phyloP scores from a whole-genome alignment of 768 basidiomycete genomes.

The Tephrocybe rancida region DNA sequence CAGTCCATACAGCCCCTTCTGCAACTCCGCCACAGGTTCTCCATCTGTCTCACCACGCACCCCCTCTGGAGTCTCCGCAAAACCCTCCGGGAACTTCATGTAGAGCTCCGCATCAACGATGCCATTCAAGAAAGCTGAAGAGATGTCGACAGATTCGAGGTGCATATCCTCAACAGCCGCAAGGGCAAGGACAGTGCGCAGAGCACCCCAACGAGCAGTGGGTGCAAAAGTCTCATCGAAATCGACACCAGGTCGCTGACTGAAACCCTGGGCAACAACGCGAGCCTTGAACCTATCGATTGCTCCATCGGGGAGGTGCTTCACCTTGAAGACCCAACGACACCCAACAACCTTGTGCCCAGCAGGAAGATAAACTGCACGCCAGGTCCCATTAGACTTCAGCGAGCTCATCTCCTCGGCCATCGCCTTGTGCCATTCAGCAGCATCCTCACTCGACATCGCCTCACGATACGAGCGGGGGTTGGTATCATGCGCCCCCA shows the following conservation, averaged over 20 bases:
- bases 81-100: neutral
- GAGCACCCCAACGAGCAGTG: neutral
- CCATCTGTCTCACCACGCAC: neutral
- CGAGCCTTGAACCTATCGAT: constrained; percentile 40
- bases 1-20: neutral
- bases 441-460: constrained; percentile 16
- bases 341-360: constrained; percentile 34
- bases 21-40: neutral
- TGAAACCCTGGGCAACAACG: constrained; percentile 41
- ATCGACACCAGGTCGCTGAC: constrained; percentile 36
- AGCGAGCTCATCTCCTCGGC: constrained; percentile 28
- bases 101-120: neutral
- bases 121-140: neutral
- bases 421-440: constrained; percentile 27
- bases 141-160: neutral
- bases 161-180: neutral
- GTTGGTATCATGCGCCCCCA: neutral
- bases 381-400: constrained; percentile 32
- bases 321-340: constrained; percentile 33
- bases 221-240: no score
- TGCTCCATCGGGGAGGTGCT: constrained; percentile 39
- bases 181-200: neutral
- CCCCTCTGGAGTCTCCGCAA: neutral
- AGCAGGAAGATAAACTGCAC: constrained; percentile 33
- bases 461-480: constrained; percentile 18